These are phyloP conservation scores for Pestalotiopsis sp. DNA, from an alignment of 2,329 filamentous ascomycete genomes.

Conservation along the genomic window DNA sequence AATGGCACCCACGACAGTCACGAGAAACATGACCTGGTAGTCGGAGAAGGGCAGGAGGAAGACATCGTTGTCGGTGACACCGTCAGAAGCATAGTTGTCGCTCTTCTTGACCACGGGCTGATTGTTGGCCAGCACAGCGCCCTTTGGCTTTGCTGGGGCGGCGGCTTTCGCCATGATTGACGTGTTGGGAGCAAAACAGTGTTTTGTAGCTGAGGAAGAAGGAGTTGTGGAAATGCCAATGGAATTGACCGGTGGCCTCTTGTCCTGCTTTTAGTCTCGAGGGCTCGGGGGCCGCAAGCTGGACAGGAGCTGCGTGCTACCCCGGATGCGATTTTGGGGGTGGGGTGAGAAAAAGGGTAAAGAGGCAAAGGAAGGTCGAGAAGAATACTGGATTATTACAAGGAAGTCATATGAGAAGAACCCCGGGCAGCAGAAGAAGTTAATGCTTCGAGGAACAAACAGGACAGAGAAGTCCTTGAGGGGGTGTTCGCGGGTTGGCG, in stretches of 20 bases:
- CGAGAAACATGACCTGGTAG: slow-evolving; percentile 72
- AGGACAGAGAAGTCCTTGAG: slow-evolving; percentile 2
- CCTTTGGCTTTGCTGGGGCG: slow-evolving; percentile 37
- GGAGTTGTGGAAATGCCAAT: neutral
- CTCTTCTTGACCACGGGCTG: slow-evolving; percentile 33
- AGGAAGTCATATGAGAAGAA: slow-evolving; percentile 9
- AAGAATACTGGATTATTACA: slow-evolving; percentile 16
- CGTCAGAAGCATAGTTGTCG: slow-evolving; percentile 73
- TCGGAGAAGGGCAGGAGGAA: slow-evolving; percentile 83
- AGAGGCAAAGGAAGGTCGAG: slow-evolving; percentile 18
- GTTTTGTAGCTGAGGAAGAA: neutral
- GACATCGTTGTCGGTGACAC: slow-evolving; percentile 87
- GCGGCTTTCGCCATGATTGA: slow-evolving; percentile 42
- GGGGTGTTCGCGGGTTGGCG: neutral
- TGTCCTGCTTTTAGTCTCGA: slow-evolving; percentile 5
- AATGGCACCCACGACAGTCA: slow-evolving; percentile 75
- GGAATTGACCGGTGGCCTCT: slow-evolving; percentile 24
- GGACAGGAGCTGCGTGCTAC: slow-evolving; percentile 22
- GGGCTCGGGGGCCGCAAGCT: slow-evolving; percentile 12
- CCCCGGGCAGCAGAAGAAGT: slow-evolving; percentile 6
- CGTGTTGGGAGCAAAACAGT: neutral
- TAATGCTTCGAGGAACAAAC: slow-evolving; percentile 1
- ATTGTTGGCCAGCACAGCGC: slow-evolving; percentile 28
- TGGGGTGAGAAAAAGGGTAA: slow-evolving; percentile 21
- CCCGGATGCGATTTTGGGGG: slow-evolving; percentile 18